Evolutionary conservation across 441 rosid genomes (phyloP).

Genomic region (Brassica balearica): DNA sequence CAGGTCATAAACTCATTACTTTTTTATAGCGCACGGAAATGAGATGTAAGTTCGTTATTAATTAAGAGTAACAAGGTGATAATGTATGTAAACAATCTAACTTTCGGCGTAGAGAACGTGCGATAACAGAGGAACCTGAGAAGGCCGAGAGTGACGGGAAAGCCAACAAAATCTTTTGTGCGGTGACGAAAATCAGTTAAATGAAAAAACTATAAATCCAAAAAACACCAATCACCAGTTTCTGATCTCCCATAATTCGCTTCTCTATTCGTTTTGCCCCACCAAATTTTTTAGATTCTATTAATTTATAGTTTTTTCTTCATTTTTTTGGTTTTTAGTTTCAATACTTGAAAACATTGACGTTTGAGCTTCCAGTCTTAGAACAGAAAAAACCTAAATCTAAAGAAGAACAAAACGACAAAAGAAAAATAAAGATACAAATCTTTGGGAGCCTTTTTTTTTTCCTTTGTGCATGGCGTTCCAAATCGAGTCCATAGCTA

Average conservation of each 20-base stretch:
- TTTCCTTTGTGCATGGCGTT: conserved; percentile 31
- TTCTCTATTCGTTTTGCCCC: conserved; percentile 37
- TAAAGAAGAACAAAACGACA: background rate
- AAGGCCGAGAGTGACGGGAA: conserved; percentile 41
- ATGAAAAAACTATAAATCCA: conserved; percentile 16
- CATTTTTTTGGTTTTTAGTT: background rate
- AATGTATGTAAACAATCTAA: background rate
- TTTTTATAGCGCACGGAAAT: background rate
- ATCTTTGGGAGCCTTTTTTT: conserved; percentile 23
- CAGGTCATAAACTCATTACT: conserved; percentile 1
- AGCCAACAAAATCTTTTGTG: conserved; percentile 24
- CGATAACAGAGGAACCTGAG: conserved; percentile 30
- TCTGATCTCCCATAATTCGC: conserved; percentile 34
- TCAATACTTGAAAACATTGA: conserved; percentile 36
- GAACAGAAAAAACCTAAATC: conserved; percentile 22
- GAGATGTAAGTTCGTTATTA: background rate
- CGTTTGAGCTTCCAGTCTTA: conserved; percentile 37
- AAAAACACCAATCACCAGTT: conserved; percentile 28
- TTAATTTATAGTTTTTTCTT: conserved; percentile 10
- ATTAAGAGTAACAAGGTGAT: conserved; percentile 9
- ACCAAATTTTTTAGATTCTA: conserved; percentile 28
- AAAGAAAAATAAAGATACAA: background rate
- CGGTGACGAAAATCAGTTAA: conserved; percentile 21
- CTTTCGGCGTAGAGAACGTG: conserved; percentile 27
- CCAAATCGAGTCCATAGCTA: conserved; percentile 44